Conservation (phyloP, 108 stramenopile species). For the Nannochloropsis granulata region DNA sequence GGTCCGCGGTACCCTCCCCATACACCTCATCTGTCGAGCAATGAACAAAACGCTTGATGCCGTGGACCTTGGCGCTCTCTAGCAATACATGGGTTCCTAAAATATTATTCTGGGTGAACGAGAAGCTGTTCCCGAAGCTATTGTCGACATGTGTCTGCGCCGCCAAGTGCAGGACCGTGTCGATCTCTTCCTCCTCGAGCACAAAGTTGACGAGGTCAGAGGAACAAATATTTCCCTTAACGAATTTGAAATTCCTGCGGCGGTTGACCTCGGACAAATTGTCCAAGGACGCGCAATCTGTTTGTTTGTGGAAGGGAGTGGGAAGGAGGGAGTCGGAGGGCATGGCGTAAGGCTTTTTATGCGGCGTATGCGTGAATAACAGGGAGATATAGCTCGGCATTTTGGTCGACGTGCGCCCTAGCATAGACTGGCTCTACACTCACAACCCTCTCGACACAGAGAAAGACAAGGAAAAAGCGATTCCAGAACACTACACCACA, state of each 20-base stretch:
- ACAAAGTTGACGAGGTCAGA: slow-evolving; percentile 89
- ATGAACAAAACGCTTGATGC: slow-evolving; percentile 80
- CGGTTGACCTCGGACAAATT: slow-evolving; percentile 56
- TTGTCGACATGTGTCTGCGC: slow-evolving; percentile 95
- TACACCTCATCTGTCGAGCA: slow-evolving; percentile 96
- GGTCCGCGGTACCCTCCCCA: slow-evolving; percentile 65
- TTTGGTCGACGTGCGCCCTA: too few relatives aligned
- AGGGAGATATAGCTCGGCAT: too few relatives aligned
- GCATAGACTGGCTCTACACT: too few relatives aligned
- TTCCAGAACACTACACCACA: too few relatives aligned
- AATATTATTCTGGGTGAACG: slow-evolving; percentile 94
- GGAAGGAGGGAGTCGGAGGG: too few relatives aligned
- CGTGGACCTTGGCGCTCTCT: slow-evolving; percentile 75
- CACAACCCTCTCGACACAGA: too few relatives aligned
- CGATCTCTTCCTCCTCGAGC: slow-evolving; percentile 74
- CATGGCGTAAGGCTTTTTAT: too few relatives aligned
- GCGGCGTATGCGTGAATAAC: too few relatives aligned
- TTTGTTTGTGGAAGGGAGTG: background rate
- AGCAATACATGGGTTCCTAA: slow-evolving; percentile 94
- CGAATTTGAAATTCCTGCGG: slow-evolving; percentile 86
- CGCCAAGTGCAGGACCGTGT: slow-evolving; percentile 96
- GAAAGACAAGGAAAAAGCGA: too few relatives aligned
- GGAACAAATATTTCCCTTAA: slow-evolving; percentile 87
- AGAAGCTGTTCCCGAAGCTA: slow-evolving; percentile 97
- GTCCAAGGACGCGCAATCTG: slow-evolving; percentile 76